Evolutionary conservation across 305 asterid genomes (phyloP).

Genomic region (Stenogyne calaminthoides): DNA sequence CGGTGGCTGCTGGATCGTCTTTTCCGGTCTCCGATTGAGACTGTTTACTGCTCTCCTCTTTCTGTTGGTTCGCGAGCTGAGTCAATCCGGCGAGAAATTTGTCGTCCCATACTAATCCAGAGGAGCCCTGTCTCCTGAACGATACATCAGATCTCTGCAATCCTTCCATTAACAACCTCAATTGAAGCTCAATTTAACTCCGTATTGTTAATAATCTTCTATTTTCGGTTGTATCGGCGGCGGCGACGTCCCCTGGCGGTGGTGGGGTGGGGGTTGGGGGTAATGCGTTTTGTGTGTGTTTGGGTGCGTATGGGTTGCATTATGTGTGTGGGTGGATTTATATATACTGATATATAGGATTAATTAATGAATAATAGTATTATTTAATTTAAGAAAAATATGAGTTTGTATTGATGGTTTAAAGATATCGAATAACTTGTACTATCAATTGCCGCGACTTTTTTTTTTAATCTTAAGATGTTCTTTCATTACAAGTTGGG

Average conservation of each 20-base stretch:
- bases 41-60: conserved; percentile 36
- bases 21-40: not conserved
- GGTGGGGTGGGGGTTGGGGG: conserved; percentile 1
- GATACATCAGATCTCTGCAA: conserved; percentile 89
- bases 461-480: too few species aligned
- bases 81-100: conserved; percentile 57
- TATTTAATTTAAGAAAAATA: not conserved
- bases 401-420: too few species aligned
- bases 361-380: not conserved
- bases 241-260: not conserved
- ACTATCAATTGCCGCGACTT: too few species aligned
- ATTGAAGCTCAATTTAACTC: not conserved
- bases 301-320: not conserved
- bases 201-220: not conserved
- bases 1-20: conserved; percentile 26
- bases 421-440: too few species aligned
- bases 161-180: conserved; percentile 58
- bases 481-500: too few species aligned
- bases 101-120: conserved; percentile 97
- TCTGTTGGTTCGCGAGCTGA: conserved; percentile 42
- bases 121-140: conserved; percentile 92
- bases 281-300: not conserved
- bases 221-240: not conserved
- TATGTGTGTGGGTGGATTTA: not conserved
- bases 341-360: not conserved